These are phyloP conservation scores for Plasmodium vivax DNA, from an alignment of 169 alveolate genomes.

Conservation along the genomic window DNA sequence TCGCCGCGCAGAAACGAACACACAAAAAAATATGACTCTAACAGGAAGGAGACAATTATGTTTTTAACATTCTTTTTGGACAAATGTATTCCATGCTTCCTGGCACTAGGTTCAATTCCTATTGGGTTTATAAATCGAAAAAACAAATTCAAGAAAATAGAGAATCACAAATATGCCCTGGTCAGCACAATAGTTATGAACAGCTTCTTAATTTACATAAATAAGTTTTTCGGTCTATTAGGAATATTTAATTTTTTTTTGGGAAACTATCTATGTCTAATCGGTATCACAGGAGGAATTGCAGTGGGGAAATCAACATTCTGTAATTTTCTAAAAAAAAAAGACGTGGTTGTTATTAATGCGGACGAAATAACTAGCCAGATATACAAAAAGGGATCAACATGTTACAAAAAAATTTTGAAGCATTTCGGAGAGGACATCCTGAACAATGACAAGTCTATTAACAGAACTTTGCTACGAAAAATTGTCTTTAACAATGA, in stretches of 20 bases:
- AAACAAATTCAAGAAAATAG: slow-evolving; percentile 60
- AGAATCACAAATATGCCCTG: slow-evolving; percentile 60
- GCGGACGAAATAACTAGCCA: slow-evolving; percentile 46
- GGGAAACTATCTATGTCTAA: slow-evolving; percentile 80
- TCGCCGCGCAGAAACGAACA: not conserved
- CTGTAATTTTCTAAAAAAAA: slow-evolving; percentile 80
- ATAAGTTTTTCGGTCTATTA: slow-evolving; percentile 56
- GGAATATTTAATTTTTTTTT: slow-evolving; percentile 76
- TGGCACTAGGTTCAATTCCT: slow-evolving; percentile 73
- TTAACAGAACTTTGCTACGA: slow-evolving; percentile 80
- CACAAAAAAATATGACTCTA: slow-evolving; percentile 59
- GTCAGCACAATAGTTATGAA: slow-evolving; percentile 68
- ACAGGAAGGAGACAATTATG: slow-evolving; percentile 57
- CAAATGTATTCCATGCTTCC: slow-evolving; percentile 72
- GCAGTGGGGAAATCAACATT: slow-evolving; percentile 85
- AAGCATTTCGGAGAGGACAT: slow-evolving; percentile 83
- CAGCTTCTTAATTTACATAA: slow-evolving; percentile 42
- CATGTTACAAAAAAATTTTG: slow-evolving; percentile 78
- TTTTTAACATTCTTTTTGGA: slow-evolving; percentile 66
- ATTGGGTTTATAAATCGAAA: slow-evolving; percentile 76
- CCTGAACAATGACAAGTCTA: slow-evolving; percentile 78
- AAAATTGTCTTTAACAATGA: slow-evolving; percentile 83
- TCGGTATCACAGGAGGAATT: slow-evolving; percentile 86
- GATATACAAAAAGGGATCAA: slow-evolving; percentile 81
- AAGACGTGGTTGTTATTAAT: slow-evolving; percentile 79